These are phyloP conservation scores for Lithospermum erythrorhizon DNA, from an alignment of 257 asterid species.

Conservation along the genomic window DNA sequence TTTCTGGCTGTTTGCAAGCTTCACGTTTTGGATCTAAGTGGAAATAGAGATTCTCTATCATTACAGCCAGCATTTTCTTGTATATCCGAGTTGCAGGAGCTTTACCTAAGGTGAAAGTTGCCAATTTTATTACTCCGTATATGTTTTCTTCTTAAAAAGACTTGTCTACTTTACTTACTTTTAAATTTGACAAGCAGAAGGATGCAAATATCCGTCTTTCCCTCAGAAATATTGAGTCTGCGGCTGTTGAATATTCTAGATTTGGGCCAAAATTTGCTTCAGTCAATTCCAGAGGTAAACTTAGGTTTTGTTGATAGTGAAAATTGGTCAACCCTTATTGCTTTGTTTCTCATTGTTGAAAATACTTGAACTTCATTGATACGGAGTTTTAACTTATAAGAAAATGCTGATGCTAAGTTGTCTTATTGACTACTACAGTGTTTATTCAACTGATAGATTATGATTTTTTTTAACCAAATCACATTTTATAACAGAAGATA, in stretches of 20 bases:
- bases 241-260: constrained; percentile 63
- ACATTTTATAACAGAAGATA: too few relatives aligned
- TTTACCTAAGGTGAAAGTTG: constrained; percentile 64
- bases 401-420: too few relatives aligned
- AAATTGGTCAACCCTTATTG: background rate
- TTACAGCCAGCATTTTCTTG: constrained; percentile 62
- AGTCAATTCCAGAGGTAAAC: constrained; percentile 63
- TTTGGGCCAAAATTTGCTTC: constrained; percentile 78
- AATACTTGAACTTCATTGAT: too few relatives aligned
- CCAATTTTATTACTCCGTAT: constrained; percentile 7
- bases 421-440: too few relatives aligned
- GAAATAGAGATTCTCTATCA: constrained; percentile 54
- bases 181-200: constrained; percentile 47
- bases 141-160: constrained; percentile 4
- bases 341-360: background rate
- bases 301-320: background rate
- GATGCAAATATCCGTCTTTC: constrained; percentile 62
- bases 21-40: constrained; percentile 84
- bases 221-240: constrained; percentile 47
- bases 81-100: constrained; percentile 74
- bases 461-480: too few relatives aligned
- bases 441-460: too few relatives aligned
- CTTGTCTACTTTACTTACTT: constrained; percentile 17
- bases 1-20: constrained; percentile 65
- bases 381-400: too few relatives aligned